Evolutionary conservation across 192 early-diverging fungal species (phyloP).

Genomic region (Umbelopsis vinacea): DNA sequence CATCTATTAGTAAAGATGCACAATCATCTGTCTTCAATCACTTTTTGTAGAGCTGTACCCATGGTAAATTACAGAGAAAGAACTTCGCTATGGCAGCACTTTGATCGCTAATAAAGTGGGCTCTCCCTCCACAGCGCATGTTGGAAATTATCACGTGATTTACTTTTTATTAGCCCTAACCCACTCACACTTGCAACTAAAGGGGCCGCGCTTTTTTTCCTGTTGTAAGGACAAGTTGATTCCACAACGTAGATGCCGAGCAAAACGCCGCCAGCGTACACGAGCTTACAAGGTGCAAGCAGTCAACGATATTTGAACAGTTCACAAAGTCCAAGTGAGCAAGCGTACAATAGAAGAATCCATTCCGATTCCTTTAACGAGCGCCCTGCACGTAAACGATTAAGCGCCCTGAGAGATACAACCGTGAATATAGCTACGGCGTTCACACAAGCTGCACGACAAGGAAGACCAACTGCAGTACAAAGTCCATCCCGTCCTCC

Average conservation of each 20-base stretch:
- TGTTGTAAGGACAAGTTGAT: not conserved
- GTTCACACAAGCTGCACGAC: not conserved
- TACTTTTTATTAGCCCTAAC: not conserved
- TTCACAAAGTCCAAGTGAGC: constrained; percentile 15
- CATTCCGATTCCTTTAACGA: constrained; percentile 3
- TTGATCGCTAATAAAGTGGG: not conserved
- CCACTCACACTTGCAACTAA: not conserved
- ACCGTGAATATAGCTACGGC: constrained; percentile 22
- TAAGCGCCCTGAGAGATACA: constrained; percentile 15
- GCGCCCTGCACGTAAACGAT: not conserved
- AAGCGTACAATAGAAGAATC: not conserved
- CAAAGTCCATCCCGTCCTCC: not conserved
- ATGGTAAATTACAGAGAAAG: constrained; percentile 23
- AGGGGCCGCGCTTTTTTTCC: not conserved
- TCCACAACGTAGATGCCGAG: not conserved
- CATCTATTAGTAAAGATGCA: constrained; percentile 7
- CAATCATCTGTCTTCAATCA: not conserved
- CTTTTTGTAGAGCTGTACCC: not conserved
- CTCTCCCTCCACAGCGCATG: not conserved
- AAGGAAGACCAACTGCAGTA: not conserved
- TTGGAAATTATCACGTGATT: not conserved
- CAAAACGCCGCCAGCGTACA: constrained; percentile 11
- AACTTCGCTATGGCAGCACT: not conserved
- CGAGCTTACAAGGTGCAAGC: not conserved
- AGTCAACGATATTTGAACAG: not conserved